Evolutionary conservation across 1,139 yeast genomes (phyloP).

Genomic region (Taphrina wiesneri): DNA sequence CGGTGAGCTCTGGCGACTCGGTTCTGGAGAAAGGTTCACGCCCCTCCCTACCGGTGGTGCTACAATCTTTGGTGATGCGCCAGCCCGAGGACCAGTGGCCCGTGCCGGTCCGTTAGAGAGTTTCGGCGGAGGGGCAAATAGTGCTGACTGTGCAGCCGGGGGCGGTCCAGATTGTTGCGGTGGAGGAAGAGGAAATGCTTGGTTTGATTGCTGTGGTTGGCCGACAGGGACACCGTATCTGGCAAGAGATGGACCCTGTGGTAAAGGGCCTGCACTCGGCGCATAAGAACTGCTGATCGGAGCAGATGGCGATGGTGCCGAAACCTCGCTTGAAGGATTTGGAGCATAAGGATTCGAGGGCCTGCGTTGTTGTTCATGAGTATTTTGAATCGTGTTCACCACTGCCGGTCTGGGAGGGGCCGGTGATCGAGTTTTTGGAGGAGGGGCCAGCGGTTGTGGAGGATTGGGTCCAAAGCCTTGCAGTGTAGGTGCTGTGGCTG

Average conservation of each 20-base stretch:
- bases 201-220: background rate
- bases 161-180: conserved; percentile 41
- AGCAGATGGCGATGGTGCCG: background rate
- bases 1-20: conserved; percentile 37
- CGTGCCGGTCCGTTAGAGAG: conserved; percentile 38
- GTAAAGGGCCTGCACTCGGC: conserved; percentile 34
- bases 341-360: conserved; percentile 38
- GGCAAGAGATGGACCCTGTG: conserved; percentile 35
- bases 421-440: conserved; percentile 35
- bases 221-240: conserved; percentile 39
- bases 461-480: conserved; percentile 41
- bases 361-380: conserved; percentile 37
- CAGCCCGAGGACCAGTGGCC: background rate
- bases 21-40: conserved; percentile 41
- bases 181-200: conserved; percentile 39
- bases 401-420: conserved; percentile 42
- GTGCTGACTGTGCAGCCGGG: conserved; percentile 30
- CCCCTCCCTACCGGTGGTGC: conserved; percentile 46
- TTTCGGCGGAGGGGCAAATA: conserved; percentile 38
- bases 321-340: conserved; percentile 23
- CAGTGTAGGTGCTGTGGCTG: conserved; percentile 41
- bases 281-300: background rate
- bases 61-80: conserved; percentile 35
- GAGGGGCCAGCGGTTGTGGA: conserved; percentile 38
- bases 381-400: conserved; percentile 40